Conservation (phyloP, 116 monocot genomes). For the Papilionanthe hybrid region DNA sequence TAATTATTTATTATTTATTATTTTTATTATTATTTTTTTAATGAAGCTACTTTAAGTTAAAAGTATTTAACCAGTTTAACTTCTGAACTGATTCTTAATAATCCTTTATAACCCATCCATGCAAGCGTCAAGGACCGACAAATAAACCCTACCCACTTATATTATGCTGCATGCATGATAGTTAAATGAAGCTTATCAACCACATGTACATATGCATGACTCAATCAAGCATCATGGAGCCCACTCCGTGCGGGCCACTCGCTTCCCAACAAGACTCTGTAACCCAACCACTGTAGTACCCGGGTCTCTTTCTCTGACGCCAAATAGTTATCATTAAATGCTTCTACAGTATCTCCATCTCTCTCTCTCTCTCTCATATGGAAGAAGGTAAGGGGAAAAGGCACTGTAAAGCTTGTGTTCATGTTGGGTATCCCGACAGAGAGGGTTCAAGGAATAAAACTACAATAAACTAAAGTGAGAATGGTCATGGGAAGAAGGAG, state of each 20-base stretch:
- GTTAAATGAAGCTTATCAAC: too few relatives aligned
- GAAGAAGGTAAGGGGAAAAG: not conserved
- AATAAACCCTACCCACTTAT: too few relatives aligned
- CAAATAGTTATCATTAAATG: slow-evolving; percentile 8
- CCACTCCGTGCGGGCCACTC: not conserved
- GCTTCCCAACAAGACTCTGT: not conserved
- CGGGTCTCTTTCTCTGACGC: not conserved
- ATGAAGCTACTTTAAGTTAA: too few relatives aligned
- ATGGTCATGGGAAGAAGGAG: not conserved
- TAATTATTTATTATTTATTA: too few relatives aligned
- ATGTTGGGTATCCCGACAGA: slow-evolving; percentile 1
- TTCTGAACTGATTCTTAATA: too few relatives aligned
- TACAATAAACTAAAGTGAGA: not conserved
- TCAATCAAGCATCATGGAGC: too few relatives aligned
- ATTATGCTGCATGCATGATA: too few relatives aligned
- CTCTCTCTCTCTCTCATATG: not conserved
- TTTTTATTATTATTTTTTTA: too few relatives aligned
- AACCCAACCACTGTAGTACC: slow-evolving; percentile 3
- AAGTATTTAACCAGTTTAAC: too few relatives aligned
- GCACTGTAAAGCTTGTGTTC: not conserved
- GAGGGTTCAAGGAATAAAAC: slow-evolving; percentile 8
- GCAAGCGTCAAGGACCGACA: too few relatives aligned
- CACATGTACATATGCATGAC: too few relatives aligned
- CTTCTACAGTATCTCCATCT: not conserved
- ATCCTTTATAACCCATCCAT: too few relatives aligned